These are phyloP conservation scores for Brassica incana DNA, from an alignment of 345 rosid genomes.

Conservation along the genomic window DNA sequence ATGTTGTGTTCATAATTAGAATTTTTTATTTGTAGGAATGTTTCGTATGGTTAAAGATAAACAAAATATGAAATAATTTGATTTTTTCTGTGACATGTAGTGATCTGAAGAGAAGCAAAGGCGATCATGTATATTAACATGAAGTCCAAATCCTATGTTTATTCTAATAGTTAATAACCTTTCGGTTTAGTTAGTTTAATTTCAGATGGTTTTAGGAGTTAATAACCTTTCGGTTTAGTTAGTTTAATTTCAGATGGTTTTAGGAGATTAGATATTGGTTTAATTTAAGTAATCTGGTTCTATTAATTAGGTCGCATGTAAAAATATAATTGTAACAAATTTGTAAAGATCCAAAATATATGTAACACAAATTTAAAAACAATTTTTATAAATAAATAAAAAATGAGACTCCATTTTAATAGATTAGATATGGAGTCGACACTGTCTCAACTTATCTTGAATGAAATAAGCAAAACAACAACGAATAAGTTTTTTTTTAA, in stretches of 20 bases:
- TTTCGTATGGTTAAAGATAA: neutral
- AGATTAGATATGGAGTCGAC: neutral
- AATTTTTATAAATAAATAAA: no score
- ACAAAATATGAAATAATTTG: no score
- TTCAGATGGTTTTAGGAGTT: neutral
- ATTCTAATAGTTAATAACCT: neutral
- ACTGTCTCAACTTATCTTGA: neutral
- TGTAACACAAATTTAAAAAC: neutral
- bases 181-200: neutral
- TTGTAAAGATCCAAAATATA: neutral
- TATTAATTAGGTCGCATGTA: neutral
- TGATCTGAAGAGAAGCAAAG: no score
- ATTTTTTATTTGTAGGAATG: neutral
- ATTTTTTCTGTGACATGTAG: no score
- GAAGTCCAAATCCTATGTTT: no score
- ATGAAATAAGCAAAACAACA: neutral
- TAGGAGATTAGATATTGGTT: neutral
- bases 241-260: neutral
- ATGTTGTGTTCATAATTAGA: neutral
- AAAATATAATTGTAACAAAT: neutral
- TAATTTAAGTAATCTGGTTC: neutral
- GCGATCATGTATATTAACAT: no score
- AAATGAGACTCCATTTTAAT: no score
- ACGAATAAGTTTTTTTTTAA: neutral
- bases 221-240: neutral